Evolutionary conservation across 306 rosid genomes (phyloP).

Genomic region (Medicago arabica): DNA sequence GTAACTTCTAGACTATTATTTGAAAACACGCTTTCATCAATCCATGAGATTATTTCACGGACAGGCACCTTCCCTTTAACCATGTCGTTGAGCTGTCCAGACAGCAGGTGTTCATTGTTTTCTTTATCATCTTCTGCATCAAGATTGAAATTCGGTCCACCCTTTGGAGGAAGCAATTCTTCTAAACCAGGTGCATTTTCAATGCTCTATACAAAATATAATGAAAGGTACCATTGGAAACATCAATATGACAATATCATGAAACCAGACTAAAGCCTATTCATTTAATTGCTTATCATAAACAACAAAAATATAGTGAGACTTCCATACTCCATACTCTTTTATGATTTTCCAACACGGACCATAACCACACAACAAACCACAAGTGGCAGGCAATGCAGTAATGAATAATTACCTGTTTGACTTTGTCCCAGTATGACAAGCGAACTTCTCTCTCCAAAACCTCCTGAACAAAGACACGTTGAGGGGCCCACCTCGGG

Average conservation of each 20-base stretch:
- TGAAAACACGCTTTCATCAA: conserved; percentile 78
- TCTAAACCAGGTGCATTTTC: conserved; percentile 98
- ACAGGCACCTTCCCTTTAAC: conserved; percentile 84
- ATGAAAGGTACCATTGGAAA: conserved; percentile 34
- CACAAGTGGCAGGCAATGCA: conserved; percentile 15
- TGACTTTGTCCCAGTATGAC: conserved; percentile 98
- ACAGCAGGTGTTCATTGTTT: conserved; percentile 64
- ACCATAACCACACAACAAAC: conserved; percentile 20
- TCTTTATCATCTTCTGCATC: conserved; percentile 66
- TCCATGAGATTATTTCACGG: conserved; percentile 90
- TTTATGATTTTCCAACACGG: conserved; percentile 3
- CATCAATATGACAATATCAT: conserved; percentile 3
- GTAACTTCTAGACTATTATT: conserved; percentile 81
- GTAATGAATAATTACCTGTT: conserved; percentile 73
- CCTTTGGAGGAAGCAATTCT: conserved; percentile 93
- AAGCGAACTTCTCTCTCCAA: conserved; percentile 97
- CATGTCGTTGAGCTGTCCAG: conserved; percentile 79
- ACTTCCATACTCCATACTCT: neutral
- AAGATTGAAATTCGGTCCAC: conserved; percentile 73
- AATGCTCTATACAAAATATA: conserved; percentile 64
- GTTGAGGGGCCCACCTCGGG: conserved; percentile 99
- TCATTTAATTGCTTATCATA: conserved; percentile 11
- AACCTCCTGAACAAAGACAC: conserved; percentile 97
- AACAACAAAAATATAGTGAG: conserved; percentile 12
- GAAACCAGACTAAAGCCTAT: conserved; percentile 24